Conservation (phyloP, 129 eudicot genomes). For the Kitagawia praeruptora region DNA sequence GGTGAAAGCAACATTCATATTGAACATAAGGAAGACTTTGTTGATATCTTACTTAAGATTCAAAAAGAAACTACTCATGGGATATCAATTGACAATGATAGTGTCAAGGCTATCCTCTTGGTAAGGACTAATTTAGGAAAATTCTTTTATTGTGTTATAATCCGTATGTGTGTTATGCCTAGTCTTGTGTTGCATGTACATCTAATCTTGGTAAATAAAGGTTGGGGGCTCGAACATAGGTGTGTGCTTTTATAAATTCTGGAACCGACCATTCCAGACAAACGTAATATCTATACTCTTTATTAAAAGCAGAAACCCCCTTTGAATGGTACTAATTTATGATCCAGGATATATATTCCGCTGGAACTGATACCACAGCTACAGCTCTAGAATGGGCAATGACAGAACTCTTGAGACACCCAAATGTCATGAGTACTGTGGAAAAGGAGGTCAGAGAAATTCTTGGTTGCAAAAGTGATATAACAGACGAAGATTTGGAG, state of each 20-base stretch:
- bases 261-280: not conserved
- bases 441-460: slow-evolving; percentile 25
- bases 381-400: slow-evolving; percentile 39
- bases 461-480: not conserved
- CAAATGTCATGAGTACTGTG: slow-evolving; percentile 18
- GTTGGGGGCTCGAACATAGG: too few species aligned
- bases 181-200: too few species aligned
- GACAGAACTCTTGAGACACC: slow-evolving; percentile 33
- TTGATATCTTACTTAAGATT: slow-evolving; percentile 39
- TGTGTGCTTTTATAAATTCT: not conserved
- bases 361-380: slow-evolving; percentile 39
- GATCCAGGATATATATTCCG: slow-evolving; percentile 29
- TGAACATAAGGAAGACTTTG: slow-evolving; percentile 21
- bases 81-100: slow-evolving; percentile 33
- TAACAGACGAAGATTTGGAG: slow-evolving; percentile 24
- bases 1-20: not conserved
- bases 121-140: not conserved
- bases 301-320: too few species aligned
- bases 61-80: slow-evolving; percentile 25
- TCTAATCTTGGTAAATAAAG: too few species aligned
- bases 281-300: too few species aligned
- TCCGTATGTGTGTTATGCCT: not conserved
- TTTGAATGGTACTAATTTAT: not conserved
- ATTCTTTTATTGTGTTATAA: not conserved
- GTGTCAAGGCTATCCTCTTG: slow-evolving; percentile 41